Conservation (phyloP, 306 rosid species). For the Sicyos baderoa region DNA sequence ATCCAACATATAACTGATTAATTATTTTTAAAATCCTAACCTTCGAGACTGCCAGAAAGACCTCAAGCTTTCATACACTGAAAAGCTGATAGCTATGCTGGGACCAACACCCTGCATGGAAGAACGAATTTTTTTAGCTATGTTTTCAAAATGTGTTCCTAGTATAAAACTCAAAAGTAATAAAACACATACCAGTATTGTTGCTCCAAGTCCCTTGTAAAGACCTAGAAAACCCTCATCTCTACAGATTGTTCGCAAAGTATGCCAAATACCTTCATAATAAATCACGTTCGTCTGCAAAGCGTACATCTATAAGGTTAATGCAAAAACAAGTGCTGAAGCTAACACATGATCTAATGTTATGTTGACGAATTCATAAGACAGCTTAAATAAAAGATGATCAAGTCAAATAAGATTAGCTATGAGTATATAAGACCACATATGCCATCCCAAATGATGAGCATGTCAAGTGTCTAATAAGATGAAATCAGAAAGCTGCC, state of each 20-base stretch:
- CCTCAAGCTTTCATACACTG: conserved; percentile 83
- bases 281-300: conserved; percentile 70
- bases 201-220: conserved; percentile 96
- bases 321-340: conserved; percentile 16
- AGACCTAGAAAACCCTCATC: conserved; percentile 88
- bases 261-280: conserved; percentile 74
- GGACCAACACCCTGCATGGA: conserved; percentile 87
- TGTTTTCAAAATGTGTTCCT: conserved; percentile 8
- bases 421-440: conserved; percentile 4
- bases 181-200: conserved; percentile 63
- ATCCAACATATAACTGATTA: neutral
- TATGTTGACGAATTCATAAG: neutral
- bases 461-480: neutral
- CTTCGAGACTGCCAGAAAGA: conserved; percentile 69
- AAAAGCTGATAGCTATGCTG: conserved; percentile 84
- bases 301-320: conserved; percentile 22
- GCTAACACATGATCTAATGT: neutral
- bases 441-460: neutral
- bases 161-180: conserved; percentile 16
- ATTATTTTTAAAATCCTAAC: conserved; percentile 30
- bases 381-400: neutral
- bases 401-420: neutral
- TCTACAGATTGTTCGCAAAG: conserved; percentile 60
- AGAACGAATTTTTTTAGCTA: conserved; percentile 22
- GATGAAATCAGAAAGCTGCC: neutral